phyloP scores from a whole-genome alignment of 129 eudicot genomes.

The Pseudognaphalium luteoalbum region DNA sequence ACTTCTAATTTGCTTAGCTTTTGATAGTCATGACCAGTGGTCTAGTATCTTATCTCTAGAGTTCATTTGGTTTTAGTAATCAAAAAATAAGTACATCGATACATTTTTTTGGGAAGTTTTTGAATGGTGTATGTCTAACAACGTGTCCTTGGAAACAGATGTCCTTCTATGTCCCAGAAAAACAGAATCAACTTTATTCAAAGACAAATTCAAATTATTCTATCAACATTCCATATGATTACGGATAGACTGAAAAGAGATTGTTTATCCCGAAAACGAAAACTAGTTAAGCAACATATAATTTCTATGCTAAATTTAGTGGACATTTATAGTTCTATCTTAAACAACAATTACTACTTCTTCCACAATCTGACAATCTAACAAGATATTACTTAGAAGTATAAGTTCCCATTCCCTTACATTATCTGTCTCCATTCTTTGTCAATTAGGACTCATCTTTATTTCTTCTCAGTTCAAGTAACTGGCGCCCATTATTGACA shows the following conservation, averaged over 20 bases:
- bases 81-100: background rate
- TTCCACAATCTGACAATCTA: slow-evolving; percentile 1
- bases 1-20: background rate
- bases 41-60: background rate
- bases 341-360: background rate
- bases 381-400: background rate
- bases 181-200: background rate
- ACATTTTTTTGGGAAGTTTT: background rate
- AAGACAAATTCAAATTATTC: background rate
- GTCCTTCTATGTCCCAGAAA: background rate
- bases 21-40: background rate
- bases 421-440: background rate
- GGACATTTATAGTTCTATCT: background rate
- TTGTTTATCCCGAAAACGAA: background rate
- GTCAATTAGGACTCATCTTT: background rate
- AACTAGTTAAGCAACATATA: background rate
- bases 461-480: background rate
- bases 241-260: background rate
- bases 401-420: background rate
- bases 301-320: background rate
- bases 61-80: background rate
- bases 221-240: background rate
- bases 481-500: background rate
- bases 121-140: background rate
- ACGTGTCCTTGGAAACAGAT: background rate